Percentiles rank a stretch among this genome's conserved stretches.
These are phyloP conservation scores for Talaromyces sp. DNA, from an alignment of 2,329 filamentous ascomycete genomes.

Conservation along the genomic window DNA sequence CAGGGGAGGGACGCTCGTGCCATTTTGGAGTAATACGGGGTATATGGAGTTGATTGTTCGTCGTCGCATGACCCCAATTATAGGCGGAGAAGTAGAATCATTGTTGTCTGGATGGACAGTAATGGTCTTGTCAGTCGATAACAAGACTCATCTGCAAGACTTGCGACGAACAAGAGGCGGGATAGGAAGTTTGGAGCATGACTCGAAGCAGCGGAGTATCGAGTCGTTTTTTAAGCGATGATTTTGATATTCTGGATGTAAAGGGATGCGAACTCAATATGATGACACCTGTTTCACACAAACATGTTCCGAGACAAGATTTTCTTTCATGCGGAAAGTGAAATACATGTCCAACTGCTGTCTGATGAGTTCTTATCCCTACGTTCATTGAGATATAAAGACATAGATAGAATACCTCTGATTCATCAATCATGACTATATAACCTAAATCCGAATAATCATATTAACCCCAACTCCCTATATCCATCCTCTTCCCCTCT, in stretches of 20 bases:
- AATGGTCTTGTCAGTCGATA: conserved; percentile 63
- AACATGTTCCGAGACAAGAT: conserved; percentile 66
- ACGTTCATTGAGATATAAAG: neutral
- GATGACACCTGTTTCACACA: conserved; percentile 58
- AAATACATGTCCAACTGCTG: conserved; percentile 47
- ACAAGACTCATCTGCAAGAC: conserved; percentile 65
- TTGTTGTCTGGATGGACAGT: conserved; percentile 43
- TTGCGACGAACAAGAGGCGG: conserved; percentile 78
- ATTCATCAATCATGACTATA: neutral
- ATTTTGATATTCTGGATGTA: neutral
- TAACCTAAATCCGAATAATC: neutral
- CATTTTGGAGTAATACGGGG: conserved; percentile 65
- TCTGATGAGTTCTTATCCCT: conserved; percentile 39
- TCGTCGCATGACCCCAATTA: neutral
- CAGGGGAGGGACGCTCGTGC: conserved; percentile 49
- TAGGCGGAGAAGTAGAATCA: neutral
- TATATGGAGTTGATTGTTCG: conserved; percentile 53
- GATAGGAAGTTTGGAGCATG: conserved; percentile 73
- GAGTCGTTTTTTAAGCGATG: conserved; percentile 67
- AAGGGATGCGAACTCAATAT: conserved; percentile 28
- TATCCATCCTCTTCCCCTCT: conserved; percentile 1
- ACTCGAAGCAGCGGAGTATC: conserved; percentile 71
- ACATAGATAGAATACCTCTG: neutral
- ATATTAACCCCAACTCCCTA: conserved; percentile 15
- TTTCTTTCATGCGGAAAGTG: conserved; percentile 49